phyloP scores from a whole-genome alignment of 192 early-diverging fungal species.

The Lobosporangium transversale region DNA sequence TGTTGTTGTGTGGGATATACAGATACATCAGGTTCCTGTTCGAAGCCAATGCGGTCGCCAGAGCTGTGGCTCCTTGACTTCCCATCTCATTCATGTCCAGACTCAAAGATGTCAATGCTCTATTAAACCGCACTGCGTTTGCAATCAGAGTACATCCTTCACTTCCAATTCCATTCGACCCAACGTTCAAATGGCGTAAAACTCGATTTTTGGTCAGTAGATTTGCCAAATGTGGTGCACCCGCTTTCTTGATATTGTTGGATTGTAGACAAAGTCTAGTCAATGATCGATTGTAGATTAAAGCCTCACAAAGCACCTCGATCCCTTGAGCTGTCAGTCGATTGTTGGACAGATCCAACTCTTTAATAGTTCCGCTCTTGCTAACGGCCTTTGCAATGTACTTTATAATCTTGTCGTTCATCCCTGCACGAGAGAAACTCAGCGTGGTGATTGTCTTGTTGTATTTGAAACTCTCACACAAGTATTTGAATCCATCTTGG shows the following conservation, averaged over 20 bases:
- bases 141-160: constrained; percentile 30
- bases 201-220: constrained; percentile 41
- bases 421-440: constrained; percentile 36
- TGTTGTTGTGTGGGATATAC: constrained; percentile 54
- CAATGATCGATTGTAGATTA: constrained; percentile 21
- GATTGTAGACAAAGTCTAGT: constrained; percentile 45
- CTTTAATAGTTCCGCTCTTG: constrained; percentile 24
- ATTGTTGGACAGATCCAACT: constrained; percentile 47
- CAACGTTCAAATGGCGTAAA: constrained; percentile 51
- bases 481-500: constrained; percentile 29
- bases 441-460: constrained; percentile 43
- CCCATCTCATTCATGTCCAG: constrained; percentile 54
- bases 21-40: constrained; percentile 44
- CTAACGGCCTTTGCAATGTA: constrained; percentile 36
- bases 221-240: constrained; percentile 24
- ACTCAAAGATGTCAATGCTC: constrained; percentile 34
- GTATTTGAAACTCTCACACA: constrained; percentile 27
- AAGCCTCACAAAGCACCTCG: constrained; percentile 18
- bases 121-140: constrained; percentile 44
- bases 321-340: constrained; percentile 37
- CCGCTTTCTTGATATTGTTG: constrained; percentile 39
- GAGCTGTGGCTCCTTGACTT: constrained; percentile 8
- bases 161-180: constrained; percentile 42
- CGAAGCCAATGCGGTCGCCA: constrained; percentile 20
- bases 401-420: constrained; percentile 54